Evolutionary conservation across 305 asterid species (phyloP).

Genomic region (Rubia balearica): DNA sequence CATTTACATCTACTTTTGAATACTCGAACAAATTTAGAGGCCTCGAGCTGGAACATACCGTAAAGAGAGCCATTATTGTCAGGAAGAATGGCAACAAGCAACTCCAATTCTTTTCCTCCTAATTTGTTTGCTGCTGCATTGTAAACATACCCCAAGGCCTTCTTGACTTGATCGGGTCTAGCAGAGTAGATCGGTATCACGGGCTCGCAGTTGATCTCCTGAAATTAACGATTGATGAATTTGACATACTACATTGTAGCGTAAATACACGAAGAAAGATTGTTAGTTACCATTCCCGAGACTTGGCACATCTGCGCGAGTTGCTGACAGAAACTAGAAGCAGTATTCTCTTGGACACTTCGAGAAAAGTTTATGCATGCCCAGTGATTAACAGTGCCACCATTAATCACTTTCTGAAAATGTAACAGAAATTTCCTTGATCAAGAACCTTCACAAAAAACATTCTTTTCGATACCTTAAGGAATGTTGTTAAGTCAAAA

Average conservation of each 20-base stretch:
- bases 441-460: neutral
- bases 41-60: constrained; percentile 16
- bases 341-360: constrained; percentile 30
- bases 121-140: constrained; percentile 24
- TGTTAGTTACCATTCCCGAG: constrained; percentile 29
- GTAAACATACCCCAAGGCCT: constrained; percentile 27
- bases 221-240: constrained; percentile 13
- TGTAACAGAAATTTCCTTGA: neutral
- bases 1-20: neutral
- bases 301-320: constrained; percentile 32
- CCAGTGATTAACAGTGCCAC: constrained; percentile 30
- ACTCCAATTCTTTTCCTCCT: constrained; percentile 31
- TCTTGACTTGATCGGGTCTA: constrained; percentile 36
- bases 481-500: neutral
- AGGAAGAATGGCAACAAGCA: constrained; percentile 36
- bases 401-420: constrained; percentile 39
- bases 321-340: constrained; percentile 32
- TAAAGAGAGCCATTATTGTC: constrained; percentile 36
- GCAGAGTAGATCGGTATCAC: constrained; percentile 28
- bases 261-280: neutral
- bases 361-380: constrained; percentile 38
- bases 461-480: neutral
- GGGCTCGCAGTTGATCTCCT: constrained; percentile 34
- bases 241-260: neutral
- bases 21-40: neutral